Conservation (phyloP, 768 basidiomycete genomes). For the Tephrocybe sp. region DNA sequence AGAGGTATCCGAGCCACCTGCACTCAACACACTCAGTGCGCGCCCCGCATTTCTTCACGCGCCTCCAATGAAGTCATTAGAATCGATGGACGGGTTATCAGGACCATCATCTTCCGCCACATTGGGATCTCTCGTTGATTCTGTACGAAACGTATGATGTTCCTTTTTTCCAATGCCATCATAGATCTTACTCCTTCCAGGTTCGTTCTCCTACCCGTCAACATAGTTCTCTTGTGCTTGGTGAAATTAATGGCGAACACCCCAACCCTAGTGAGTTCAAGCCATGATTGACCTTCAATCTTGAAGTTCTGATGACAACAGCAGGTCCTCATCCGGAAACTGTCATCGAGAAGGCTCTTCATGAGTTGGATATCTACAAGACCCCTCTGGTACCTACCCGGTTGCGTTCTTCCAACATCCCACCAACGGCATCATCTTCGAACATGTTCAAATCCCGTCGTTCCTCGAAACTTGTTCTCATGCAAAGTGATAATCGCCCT, state of each 20-base stretch:
- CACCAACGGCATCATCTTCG: conserved; percentile 35
- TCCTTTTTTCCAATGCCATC: background rate
- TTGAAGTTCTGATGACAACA: conserved; percentile 7
- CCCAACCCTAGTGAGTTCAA: conserved; percentile 29
- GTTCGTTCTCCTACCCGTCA: conserved; percentile 51
- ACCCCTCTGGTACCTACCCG: conserved; percentile 74
- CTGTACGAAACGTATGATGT: conserved; percentile 52
- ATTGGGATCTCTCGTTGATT: conserved; percentile 58
- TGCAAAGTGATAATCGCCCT: conserved; percentile 57
- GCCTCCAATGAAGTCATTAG: conserved; percentile 37
- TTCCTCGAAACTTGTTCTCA: conserved; percentile 45
- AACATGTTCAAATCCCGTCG: conserved; percentile 64
- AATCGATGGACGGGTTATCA: conserved; percentile 23
- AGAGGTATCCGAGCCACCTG: conserved; percentile 70
- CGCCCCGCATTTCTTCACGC: conserved; percentile 73
- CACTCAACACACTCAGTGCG: conserved; percentile 56
- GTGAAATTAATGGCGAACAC: conserved; percentile 34
- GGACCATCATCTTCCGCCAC: conserved; percentile 42
- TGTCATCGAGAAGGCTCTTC: conserved; percentile 65
- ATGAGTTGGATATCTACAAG: conserved; percentile 76
- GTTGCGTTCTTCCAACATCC: conserved; percentile 37
- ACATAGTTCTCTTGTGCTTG: conserved; percentile 52
- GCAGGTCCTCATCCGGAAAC: conserved; percentile 35
- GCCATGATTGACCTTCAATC: background rate
- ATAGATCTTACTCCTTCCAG: conserved; percentile 27